Evolutionary conservation across 108 stramenopile genomes (phyloP), one percentile per base, ranked within the genome.

Genomic region (Aurantiochytrium sp.): DNA sequence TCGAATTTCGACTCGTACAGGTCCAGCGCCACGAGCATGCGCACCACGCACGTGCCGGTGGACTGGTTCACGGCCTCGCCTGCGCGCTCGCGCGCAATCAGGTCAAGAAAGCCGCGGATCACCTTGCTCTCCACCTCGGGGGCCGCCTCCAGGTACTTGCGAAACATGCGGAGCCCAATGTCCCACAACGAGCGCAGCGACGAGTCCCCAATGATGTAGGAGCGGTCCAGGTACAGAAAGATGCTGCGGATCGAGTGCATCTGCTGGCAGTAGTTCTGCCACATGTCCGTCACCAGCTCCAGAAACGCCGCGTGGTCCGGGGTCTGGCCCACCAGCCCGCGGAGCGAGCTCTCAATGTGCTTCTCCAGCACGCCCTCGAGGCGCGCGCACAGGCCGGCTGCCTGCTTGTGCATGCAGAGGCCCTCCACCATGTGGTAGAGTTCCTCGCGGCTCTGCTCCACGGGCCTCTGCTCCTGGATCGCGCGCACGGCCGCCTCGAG

Each of bases 151-250:
- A 36, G 34, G 32, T 89, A 22, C 4, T 37, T 52, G 41, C 92
- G 86, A 52, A 92, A 93, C 50, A 91, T 59, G 42, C 87, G 55
- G 39, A 92, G 88, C 8, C 93, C 93, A 65, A 92, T 42, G 52
- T 93, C 92, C 90, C 90, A 92, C 17, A 94, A 73, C 17, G 88
- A 50, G 45, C 55, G 55, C 41, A 86, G 68, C 21, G 31, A 90
- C 17, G 91, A 54, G 37, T 55, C 85, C 65, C 86, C 89, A 15
- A 93, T 65, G 36, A 94, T 91, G 88, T 90, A 95, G 37, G 88
- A 90, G 54, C 94, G 89, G 91, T 96, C 96, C 54, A 96, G 91
- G 89, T 94, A 94, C 65, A 95, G 89, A 68, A 95, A 96, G 27
- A 96, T 93, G 85, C 91, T 93, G 30, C 96, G 92, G 17, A 96